phyloP scores from a whole-genome alignment of 164 flowering plant genomes.

The Aristolochia contorta region DNA sequence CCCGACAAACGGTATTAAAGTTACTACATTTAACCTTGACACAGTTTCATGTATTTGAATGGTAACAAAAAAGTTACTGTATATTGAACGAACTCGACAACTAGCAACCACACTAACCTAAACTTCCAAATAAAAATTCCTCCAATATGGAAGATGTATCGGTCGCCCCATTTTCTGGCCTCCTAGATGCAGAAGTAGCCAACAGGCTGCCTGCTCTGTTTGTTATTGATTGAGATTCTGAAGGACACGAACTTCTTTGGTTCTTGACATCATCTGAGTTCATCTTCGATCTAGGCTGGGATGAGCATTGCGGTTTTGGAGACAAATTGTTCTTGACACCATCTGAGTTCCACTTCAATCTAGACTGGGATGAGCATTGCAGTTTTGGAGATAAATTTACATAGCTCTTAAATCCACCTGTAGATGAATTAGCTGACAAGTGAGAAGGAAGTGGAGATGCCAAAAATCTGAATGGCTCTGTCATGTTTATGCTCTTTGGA shows the following conservation, averaged over 20 bases:
- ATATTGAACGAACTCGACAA: too few relatives aligned
- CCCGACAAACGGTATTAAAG: too few relatives aligned
- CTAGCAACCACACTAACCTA: too few relatives aligned
- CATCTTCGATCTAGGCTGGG: slow-evolving; percentile 4
- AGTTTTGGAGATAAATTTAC: slow-evolving; percentile 15
- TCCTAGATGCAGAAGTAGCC: not conserved
- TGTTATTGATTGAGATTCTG: not conserved
- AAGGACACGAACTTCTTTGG: not conserved
- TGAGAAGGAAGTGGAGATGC: slow-evolving; percentile 11
- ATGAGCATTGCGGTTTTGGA: not conserved
- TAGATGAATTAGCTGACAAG: slow-evolving; percentile 9
- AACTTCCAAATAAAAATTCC: slow-evolving; percentile 17
- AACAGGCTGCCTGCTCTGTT: not conserved
- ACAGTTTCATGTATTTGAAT: too few relatives aligned
- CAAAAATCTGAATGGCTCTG: slow-evolving; percentile 5
- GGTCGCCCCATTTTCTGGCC: slow-evolving; percentile 1
- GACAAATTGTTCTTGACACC: slow-evolving; percentile 23
- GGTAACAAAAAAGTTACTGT: too few relatives aligned
- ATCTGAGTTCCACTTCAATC: slow-evolving; percentile 23
- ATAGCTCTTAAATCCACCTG: slow-evolving; percentile 13
- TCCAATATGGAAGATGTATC: slow-evolving; percentile 16
- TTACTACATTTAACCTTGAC: too few relatives aligned
- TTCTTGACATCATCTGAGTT: slow-evolving; percentile 31
- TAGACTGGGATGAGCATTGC: not conserved
- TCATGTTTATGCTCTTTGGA: slow-evolving; percentile 10